phyloP scores from a whole-genome alignment of 225 moss, liverwort and hornwort genomes.

The Neckera pumila region DNA sequence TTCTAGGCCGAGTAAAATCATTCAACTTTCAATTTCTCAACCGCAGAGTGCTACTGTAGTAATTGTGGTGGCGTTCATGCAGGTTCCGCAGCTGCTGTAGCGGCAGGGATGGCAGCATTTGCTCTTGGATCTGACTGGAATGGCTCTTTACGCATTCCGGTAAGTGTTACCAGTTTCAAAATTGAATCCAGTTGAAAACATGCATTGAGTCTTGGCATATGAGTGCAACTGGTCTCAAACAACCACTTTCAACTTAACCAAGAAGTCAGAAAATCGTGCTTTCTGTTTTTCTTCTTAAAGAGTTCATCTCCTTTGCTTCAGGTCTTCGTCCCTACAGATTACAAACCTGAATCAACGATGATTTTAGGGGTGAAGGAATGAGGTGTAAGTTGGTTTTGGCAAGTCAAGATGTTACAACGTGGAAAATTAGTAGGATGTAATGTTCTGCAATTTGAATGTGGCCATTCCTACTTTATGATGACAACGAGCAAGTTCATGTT shows the following conservation, averaged over 20 bases:
- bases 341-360: neutral
- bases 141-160: constrained; percentile 72
- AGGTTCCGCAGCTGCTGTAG: constrained; percentile 87
- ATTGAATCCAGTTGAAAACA: neutral
- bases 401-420: neutral
- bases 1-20: neutral
- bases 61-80: neutral
- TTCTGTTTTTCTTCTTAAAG: neutral
- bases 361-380: neutral
- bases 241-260: neutral
- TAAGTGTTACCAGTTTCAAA: constrained; percentile 1
- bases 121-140: constrained; percentile 68
- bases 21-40: neutral
- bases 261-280: neutral
- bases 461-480: neutral
- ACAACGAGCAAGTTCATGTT: neutral
- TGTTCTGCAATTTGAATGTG: neutral
- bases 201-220: neutral
- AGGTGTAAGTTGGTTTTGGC: neutral
- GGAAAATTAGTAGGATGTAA: neutral
- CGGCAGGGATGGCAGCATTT: constrained; percentile 65
- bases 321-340: neutral
- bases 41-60: neutral
- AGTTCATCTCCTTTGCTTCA: neutral
- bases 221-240: neutral